Evolutionary conservation across 768 basidiomycete genomes (phyloP), one percentile per base, ranked within the genome.

Genomic region (Termitomyces sp.): DNA sequence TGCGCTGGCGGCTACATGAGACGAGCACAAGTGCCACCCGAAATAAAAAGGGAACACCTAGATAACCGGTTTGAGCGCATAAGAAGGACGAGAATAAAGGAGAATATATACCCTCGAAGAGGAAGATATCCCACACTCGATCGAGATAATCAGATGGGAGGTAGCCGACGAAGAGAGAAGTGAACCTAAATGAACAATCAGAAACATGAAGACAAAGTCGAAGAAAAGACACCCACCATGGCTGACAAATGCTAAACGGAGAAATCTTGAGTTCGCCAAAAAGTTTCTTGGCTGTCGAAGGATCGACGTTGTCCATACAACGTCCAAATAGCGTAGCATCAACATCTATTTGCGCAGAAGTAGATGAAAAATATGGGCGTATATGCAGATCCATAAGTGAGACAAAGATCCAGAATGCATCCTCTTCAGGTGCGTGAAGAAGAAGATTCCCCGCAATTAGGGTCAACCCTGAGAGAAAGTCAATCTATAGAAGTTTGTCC

Each of bases 401-500:
- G 1, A 90, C 79, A 66, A 93, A 92, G 20, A 89, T 92, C 91
- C 91, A 94, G 68, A 94, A 94, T 0, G 89, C 91, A 62, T 94
- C 92, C 67, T 94, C 92, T 61, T 94, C 91, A 0, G 91, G 92
- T 0, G 89, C 82, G 48, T 88, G 83, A 9, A 87, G 71, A 0
- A 93, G 71, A 47, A 93, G 71, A 60, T 90, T 85, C 2, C 88
- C 88, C 22, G 85, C 81, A 53, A 92, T 85, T 11, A 81, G 74
- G 7, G 86, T 82, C 40, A 93, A 71, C 4, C 87, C 91, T 91
- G 55, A 2, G 47, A 49, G 28, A 3, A 5, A 33, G 18, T 36
- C 20, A 62, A 36, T 55, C 40, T 18, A 63, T 1, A 47, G 40
- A 33, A 36, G 5, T 14, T 24, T n/a, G 22, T 54, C 33, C 4